Evolutionary conservation across 495 filamentous ascomycete genomes (phyloP).

Genomic region (Aspergillus affinis): DNA sequence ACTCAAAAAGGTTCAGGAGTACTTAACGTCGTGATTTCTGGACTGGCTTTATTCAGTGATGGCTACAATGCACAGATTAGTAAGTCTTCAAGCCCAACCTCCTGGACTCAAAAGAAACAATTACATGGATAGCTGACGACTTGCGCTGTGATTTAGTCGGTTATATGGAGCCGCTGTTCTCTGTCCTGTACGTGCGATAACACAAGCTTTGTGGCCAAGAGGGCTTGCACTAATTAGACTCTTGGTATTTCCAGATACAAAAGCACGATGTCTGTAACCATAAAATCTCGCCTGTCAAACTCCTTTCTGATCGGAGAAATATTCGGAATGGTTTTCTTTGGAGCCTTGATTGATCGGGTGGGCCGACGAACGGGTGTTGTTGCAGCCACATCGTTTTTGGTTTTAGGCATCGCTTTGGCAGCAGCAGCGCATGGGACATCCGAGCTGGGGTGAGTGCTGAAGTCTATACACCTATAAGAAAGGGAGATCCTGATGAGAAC

Average conservation of each 20-base stretch:
- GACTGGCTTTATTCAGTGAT: slow-evolving; percentile 42
- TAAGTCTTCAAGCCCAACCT: slow-evolving; percentile 1
- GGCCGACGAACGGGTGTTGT: slow-evolving; percentile 32
- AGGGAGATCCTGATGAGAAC: background rate
- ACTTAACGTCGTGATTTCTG: slow-evolving; percentile 36
- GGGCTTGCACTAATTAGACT: slow-evolving; percentile 4
- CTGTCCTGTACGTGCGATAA: slow-evolving; percentile 28
- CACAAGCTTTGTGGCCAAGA: background rate
- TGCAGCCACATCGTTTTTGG: slow-evolving; percentile 26
- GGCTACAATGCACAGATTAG: slow-evolving; percentile 46
- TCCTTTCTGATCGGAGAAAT: slow-evolving; percentile 37
- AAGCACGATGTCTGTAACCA: slow-evolving; percentile 31
- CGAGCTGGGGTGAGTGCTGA: slow-evolving; percentile 22
- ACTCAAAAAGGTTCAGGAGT: slow-evolving; percentile 18
- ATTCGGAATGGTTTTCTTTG: slow-evolving; percentile 39
- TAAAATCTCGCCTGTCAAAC: slow-evolving; percentile 34
- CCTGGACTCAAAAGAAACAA: background rate
- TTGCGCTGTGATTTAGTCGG: slow-evolving; percentile 22
- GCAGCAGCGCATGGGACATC: slow-evolving; percentile 32
- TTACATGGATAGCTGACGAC: background rate
- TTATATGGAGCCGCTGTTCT: slow-evolving; percentile 42
- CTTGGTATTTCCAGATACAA: slow-evolving; percentile 24
- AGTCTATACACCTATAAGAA: background rate
- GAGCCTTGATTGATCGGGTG: slow-evolving; percentile 30
- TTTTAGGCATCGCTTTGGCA: slow-evolving; percentile 29